A percentile compares a stretch with the other conserved stretches of the same genome.
These are phyloP conservation scores for Candida neerlandica DNA, from an alignment of 1,139 yeast genomes.

Conservation along the genomic window DNA sequence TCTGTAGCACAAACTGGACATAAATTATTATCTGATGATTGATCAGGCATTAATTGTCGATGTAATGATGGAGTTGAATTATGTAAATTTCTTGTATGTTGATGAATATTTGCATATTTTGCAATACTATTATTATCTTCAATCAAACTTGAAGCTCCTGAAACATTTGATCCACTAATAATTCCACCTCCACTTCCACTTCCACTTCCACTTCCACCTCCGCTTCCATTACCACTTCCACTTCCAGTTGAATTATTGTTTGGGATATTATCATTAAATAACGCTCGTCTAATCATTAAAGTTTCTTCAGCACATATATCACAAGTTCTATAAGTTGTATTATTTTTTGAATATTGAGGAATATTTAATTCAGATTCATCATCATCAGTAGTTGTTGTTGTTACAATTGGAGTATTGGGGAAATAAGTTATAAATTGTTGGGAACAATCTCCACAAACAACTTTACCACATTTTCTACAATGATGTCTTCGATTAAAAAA, in stretches of 20 bases:
- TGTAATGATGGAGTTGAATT: constrained; percentile 10
- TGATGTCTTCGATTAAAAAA: constrained; percentile 80
- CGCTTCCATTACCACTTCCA: not conserved
- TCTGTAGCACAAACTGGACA: constrained; percentile 50
- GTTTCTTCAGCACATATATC: constrained; percentile 69
- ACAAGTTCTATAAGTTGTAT: constrained; percentile 62
- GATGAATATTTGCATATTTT: constrained; percentile 22
- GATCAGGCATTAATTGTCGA: constrained; percentile 18
- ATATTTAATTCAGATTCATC: constrained; percentile 7
- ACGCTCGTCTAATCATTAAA: constrained; percentile 54
- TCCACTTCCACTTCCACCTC: not conserved
- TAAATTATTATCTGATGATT: constrained; percentile 36
- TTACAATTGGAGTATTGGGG: constrained; percentile 40
- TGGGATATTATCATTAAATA: constrained; percentile 22
- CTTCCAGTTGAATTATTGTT: no score
- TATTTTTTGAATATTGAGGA: constrained; percentile 17
- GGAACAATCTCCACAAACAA: constrained; percentile 73
- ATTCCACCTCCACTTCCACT: not conserved
- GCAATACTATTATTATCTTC: constrained; percentile 24
- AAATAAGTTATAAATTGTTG: constrained; percentile 45
- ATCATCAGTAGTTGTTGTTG: no score
- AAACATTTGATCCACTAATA: not conserved
- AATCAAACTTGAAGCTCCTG: not conserved
- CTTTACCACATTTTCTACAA: constrained; percentile 83
- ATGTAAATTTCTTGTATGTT: constrained; percentile 12